phyloP scores from a whole-genome alignment of 768 basidiomycete genomes.

The Amanita muscaria region DNA sequence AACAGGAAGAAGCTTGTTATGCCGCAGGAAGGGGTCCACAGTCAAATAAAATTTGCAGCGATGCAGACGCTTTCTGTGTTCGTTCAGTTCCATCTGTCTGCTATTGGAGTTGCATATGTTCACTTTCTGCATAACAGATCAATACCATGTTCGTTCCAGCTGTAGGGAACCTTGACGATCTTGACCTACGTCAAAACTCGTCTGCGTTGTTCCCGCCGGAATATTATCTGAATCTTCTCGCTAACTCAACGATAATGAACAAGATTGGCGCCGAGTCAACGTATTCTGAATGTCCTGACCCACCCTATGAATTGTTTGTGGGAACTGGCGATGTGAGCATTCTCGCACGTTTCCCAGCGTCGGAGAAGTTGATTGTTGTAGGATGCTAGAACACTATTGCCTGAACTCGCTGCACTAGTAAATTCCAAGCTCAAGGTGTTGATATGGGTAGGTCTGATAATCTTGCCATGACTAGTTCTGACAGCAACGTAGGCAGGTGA shows the following conservation, averaged over 20 bases:
- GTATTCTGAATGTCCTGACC: constrained; percentile 43
- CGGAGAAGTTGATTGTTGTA: too few species aligned
- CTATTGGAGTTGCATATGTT: too few species aligned
- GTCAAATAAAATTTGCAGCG: constrained; percentile 44
- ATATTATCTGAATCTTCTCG: constrained; percentile 42
- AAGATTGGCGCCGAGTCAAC: constrained; percentile 43
- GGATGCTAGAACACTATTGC: constrained; percentile 47
- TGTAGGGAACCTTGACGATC: constrained; percentile 40
- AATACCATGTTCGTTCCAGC: constrained; percentile 42
- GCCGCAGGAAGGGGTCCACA: constrained; percentile 46
- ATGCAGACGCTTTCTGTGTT: constrained; percentile 57
- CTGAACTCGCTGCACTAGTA: constrained; percentile 38
- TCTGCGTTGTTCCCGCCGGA: constrained; percentile 47
- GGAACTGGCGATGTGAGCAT: constrained; percentile 52
- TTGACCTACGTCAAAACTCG: constrained; percentile 52
- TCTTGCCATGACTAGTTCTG: constrained; percentile 13
- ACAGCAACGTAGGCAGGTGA: constrained; percentile 31
- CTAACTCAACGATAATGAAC: constrained; percentile 24
- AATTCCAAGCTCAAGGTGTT: constrained; percentile 33
- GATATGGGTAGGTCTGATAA: constrained; percentile 41
- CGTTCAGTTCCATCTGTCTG: constrained; percentile 16
- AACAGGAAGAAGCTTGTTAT: constrained; percentile 48
- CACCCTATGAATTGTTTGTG: constrained; percentile 30
- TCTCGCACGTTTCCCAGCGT: neutral
- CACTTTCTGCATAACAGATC: constrained; percentile 26